Conservation (phyloP, 192 early-diverging fungal genomes). For the Backusella luteola region DNA sequence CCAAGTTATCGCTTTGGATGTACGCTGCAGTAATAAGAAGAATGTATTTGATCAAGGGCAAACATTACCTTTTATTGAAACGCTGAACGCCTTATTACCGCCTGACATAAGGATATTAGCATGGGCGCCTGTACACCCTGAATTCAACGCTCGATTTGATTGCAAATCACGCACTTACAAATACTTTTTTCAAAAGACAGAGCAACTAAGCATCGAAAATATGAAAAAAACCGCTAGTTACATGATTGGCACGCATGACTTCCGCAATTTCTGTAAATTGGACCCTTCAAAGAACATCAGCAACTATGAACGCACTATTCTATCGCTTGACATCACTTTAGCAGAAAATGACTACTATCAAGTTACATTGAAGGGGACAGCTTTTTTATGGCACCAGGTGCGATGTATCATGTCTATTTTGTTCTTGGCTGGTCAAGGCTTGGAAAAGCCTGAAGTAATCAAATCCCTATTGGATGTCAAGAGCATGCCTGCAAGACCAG, state of each 20-base stretch:
- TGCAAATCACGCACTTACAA: constrained; percentile 85
- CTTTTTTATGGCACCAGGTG: constrained; percentile 98
- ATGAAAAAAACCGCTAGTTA: constrained; percentile 77
- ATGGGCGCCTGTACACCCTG: constrained; percentile 77
- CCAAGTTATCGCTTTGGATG: constrained; percentile 78
- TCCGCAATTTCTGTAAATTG: constrained; percentile 93
- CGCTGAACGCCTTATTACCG: constrained; percentile 81
- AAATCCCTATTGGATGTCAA: constrained; percentile 65
- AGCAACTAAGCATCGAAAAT: constrained; percentile 60
- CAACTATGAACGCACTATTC: constrained; percentile 78
- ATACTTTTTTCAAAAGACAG: constrained; percentile 81
- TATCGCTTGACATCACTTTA: constrained; percentile 59
- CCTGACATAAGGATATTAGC: constrained; percentile 84
- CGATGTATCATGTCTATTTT: constrained; percentile 93
- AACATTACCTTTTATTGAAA: constrained; percentile 71
- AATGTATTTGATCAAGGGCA: background rate
- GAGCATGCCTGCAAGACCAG: constrained; percentile 67
- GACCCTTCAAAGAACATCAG: constrained; percentile 82
- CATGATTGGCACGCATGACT: constrained; percentile 86
- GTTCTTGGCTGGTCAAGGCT: constrained; percentile 78
- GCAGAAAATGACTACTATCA: constrained; percentile 50
- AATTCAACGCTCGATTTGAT: constrained; percentile 86
- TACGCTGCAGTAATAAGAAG: constrained; percentile 43
- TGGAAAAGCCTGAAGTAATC: constrained; percentile 73
- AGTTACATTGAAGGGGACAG: constrained; percentile 77